These are phyloP conservation scores for Cucumis variabilis DNA, from an alignment of 331 rosid genomes.

Conservation along the genomic window DNA sequence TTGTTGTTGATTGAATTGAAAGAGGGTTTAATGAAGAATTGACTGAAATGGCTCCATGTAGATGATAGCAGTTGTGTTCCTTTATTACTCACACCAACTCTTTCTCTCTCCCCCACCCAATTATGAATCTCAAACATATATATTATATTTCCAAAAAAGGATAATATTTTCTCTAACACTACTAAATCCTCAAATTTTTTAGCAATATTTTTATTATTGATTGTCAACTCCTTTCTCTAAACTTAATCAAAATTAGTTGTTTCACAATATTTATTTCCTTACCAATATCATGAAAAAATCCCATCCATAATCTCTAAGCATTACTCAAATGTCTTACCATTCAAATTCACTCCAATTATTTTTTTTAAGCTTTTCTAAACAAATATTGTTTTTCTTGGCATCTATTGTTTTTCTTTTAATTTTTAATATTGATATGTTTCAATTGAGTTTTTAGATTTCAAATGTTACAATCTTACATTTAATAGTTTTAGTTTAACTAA, in stretches of 20 bases:
- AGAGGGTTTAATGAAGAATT: constrained; percentile 2
- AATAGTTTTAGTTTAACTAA: no score
- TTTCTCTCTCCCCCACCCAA: background rate
- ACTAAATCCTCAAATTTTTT: background rate
- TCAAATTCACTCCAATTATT: no score
- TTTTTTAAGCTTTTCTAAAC: background rate
- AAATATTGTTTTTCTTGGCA: no score
- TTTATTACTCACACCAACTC: constrained; percentile 17
- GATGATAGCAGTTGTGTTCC: constrained; percentile 7
- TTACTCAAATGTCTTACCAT: no score
- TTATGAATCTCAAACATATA: background rate
- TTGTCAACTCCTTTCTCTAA: background rate
- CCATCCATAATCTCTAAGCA: background rate
- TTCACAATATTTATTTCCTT: background rate
- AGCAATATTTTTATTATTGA: background rate
- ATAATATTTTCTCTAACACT: background rate
- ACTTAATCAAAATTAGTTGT: background rate
- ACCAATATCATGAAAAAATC: background rate
- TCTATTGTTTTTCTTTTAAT: no score
- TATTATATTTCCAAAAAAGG: background rate
- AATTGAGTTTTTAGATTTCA: no score
- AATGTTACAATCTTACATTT: no score
- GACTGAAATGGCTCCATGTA: background rate
- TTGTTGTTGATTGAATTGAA: no score
- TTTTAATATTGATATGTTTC: background rate